Evolutionary conservation across 148 eudicot genomes (phyloP).

Genomic region (Nyssa sinensis): DNA sequence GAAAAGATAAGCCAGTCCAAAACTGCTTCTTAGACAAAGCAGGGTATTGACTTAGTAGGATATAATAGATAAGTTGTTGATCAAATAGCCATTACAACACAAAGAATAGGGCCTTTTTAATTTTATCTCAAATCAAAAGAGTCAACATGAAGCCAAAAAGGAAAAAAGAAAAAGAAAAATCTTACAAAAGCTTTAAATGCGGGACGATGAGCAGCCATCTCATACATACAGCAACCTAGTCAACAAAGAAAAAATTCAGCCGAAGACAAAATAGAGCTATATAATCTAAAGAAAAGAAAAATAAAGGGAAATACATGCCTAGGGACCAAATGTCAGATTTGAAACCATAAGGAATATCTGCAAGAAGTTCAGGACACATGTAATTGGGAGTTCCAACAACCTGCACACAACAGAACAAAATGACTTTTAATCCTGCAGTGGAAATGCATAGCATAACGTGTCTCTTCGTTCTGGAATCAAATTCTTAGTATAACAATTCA

Average conservation of each 20-base stretch:
- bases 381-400: conserved; percentile 99
- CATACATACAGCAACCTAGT: conserved; percentile 95
- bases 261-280: conserved; percentile 7
- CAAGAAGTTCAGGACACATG: conserved; percentile 99
- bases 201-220: conserved; percentile 98
- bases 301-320: conserved; percentile 43
- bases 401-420: conserved; percentile 35
- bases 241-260: conserved; percentile 25
- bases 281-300: not conserved
- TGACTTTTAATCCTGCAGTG: conserved; percentile 14
- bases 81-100: not conserved
- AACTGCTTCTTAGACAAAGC: no score
- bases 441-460: conserved; percentile 3
- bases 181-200: conserved; percentile 99
- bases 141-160: not conserved
- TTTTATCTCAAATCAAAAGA: not conserved
- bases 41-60: no score
- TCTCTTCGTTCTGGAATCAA: not conserved
- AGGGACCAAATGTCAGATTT: conserved; percentile 99
- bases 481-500: not conserved
- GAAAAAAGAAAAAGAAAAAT: conserved; percentile 5
- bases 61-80: not conserved
- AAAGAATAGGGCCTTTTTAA: not conserved
- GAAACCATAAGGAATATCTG: conserved; percentile 98
- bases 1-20: no score